A percentile compares a stretch with the other conserved stretches of the same genome.
These are phyloP conservation scores for Coniophora puteana DNA, from an alignment of 1,284 basidiomycete species.

Conservation along the genomic window DNA sequence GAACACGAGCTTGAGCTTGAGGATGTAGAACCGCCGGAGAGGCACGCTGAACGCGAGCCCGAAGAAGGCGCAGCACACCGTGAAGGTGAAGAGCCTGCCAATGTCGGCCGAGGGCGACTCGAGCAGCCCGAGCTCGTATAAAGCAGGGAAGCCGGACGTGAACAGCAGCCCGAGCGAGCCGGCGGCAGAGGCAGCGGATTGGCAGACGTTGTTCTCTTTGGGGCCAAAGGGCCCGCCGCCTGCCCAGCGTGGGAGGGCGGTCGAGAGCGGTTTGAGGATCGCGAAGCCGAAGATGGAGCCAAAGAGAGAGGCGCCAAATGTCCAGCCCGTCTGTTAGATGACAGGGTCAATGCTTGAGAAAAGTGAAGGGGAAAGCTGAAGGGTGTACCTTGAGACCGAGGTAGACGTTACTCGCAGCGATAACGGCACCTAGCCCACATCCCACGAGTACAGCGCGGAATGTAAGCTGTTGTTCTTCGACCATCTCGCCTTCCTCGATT, in stretches of 20 bases:
- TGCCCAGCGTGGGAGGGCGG: conserved; percentile 41
- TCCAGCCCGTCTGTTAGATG: conserved; percentile 48
- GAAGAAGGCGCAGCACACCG: conserved; percentile 57
- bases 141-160: conserved; percentile 64
- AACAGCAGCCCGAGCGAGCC: conserved; percentile 61
- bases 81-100: conserved; percentile 55
- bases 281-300: conserved; percentile 39
- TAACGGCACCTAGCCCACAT: conserved; percentile 53
- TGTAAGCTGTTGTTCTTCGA: conserved; percentile 55
- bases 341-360: background rate
- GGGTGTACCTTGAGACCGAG: conserved; percentile 54
- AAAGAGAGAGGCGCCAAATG: conserved; percentile 62
- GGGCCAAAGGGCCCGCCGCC: conserved; percentile 64
- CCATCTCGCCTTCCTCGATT: conserved; percentile 42
- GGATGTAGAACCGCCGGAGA: conserved; percentile 61
- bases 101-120: conserved; percentile 47
- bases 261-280: conserved; percentile 58
- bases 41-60: conserved; percentile 69
- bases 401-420: conserved; percentile 65
- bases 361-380: background rate
- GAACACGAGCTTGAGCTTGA: conserved; percentile 67
- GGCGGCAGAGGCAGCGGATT: conserved; percentile 32
- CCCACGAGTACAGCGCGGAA: conserved; percentile 59
- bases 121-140: conserved; percentile 55
- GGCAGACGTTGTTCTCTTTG: conserved; percentile 48